Percentiles rank a stretch among this genome's conserved stretches.
Conservation (phyloP, 2,329 filamentous ascomycete genomes). For the Chaetomium olivaceum region DNA sequence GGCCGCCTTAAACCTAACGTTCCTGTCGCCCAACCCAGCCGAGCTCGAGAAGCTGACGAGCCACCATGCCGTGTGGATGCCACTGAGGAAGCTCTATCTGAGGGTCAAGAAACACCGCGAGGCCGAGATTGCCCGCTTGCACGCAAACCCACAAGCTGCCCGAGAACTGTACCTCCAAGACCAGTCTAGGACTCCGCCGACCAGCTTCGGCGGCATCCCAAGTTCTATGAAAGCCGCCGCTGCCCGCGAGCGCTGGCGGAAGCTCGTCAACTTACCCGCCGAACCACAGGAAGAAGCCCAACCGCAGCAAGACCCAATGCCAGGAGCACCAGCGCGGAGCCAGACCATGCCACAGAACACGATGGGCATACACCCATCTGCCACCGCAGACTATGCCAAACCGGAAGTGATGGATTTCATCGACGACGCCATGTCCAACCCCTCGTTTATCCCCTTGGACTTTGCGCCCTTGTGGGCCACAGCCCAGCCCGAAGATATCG, state of each 20-base stretch:
- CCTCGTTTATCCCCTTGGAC: conserved; percentile 28
- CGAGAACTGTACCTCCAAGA: conserved; percentile 52
- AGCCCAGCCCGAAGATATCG: conserved; percentile 14
- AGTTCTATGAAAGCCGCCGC: conserved; percentile 48
- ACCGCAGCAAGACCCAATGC: not conserved
- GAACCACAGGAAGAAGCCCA: conserved; percentile 22
- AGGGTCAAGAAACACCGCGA: conserved; percentile 55
- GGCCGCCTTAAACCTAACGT: conserved; percentile 43
- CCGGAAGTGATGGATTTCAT: conserved; percentile 28
- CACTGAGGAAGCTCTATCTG: conserved; percentile 55
- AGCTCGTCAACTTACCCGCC: conserved; percentile 43
- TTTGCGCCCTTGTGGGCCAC: conserved; percentile 23
- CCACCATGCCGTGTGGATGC: conserved; percentile 53
- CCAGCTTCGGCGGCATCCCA: conserved; percentile 51
- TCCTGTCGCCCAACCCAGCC: conserved; percentile 39
- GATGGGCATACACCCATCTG: not conserved
- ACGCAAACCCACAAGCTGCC: conserved; percentile 50
- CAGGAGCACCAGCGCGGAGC: not conserved
- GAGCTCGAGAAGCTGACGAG: conserved; percentile 49
- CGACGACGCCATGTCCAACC: conserved; percentile 27
- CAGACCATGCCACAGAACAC: conserved; percentile 7
- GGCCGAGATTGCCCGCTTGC: conserved; percentile 52
- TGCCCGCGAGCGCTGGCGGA: conserved; percentile 55
- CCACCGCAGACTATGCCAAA: conserved; percentile 4
- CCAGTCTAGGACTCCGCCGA: conserved; percentile 45